Evolutionary conservation across 2,329 filamentous ascomycete genomes (phyloP), one percentile per base, ranked within the genome.

Genomic region (Geosmithia flava): DNA sequence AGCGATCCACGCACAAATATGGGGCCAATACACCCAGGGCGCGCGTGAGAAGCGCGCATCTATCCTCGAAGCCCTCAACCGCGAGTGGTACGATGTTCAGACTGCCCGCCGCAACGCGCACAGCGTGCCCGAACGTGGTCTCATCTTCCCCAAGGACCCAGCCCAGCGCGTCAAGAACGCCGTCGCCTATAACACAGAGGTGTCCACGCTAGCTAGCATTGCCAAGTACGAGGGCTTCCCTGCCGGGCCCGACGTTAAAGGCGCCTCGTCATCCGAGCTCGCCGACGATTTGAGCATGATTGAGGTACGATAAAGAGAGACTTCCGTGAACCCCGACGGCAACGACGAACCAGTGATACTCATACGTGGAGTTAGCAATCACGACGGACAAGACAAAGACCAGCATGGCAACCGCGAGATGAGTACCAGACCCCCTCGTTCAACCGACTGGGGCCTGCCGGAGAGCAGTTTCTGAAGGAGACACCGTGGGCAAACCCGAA

Each of bases 161-260:
- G 77, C 82, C 27, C 83, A 90, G 57, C 87, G 91, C 58, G 77
- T 95, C 51, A 76, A 80, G 52, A 86, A 96, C 53, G 90, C 95
- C 56, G 78, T 89, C 46, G 85, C 90, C 44, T 97, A 97, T 69
- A 97, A 95, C 62, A 86, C 85, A 54, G 93, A 98, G 62, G 90
- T 98, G 4, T 95, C 90, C 0, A 80, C 96, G 27, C 70, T 98
- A 49, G 83, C 90, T 6, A 91, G 91, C 39, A 75, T 97, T 47
- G 90, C 91, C 37, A 97, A 96, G 67, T 90, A 96, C 62, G 83
- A 95, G 58, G 93, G 93, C 20, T 98, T 98, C 66, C 93, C 93
- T 37, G 90, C 91, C 30, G 93, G 90, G n/a, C 93, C 93, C 19
- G 76, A 86, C 33, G 83, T 98, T 66, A 74, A 74, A 50, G 77